phyloP scores from a whole-genome alignment of 768 basidiomycete species.

The Leccinum imitatum region DNA sequence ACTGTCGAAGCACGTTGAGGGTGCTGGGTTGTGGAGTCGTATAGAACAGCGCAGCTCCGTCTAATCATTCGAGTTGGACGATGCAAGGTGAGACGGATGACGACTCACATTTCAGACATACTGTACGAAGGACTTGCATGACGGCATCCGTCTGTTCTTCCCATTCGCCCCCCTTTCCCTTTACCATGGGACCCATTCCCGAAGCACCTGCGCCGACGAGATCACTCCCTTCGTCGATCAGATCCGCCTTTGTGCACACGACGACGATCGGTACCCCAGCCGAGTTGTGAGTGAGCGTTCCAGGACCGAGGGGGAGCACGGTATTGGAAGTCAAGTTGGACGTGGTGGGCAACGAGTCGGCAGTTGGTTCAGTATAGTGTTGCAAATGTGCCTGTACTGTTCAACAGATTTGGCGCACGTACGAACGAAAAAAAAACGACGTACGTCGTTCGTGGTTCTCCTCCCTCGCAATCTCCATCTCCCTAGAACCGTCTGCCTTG shows the following conservation, averaged over 20 bases:
- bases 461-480: constrained; percentile 72
- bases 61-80: constrained; percentile 41
- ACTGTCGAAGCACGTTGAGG: constrained; percentile 73
- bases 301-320: constrained; percentile 78
- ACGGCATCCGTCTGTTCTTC: constrained; percentile 94
- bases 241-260: constrained; percentile 88
- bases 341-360: constrained; percentile 60
- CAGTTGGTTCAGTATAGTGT: constrained; percentile 82
- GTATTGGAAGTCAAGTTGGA: constrained; percentile 62
- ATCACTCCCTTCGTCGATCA: constrained; percentile 82
- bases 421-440: constrained; percentile 30
- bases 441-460: constrained; percentile 81
- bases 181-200: constrained; percentile 89
- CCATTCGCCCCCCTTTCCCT: constrained; percentile 89
- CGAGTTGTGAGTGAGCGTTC: constrained; percentile 82
- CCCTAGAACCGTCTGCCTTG: constrained; percentile 63
- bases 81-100: not conserved
- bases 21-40: constrained; percentile 81
- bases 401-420: not conserved
- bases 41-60: constrained; percentile 91
- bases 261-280: constrained; percentile 87
- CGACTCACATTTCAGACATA: constrained; percentile 86
- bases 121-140: constrained; percentile 91
- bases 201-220: constrained; percentile 65
- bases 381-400: constrained; percentile 87